phyloP scores from a whole-genome alignment of 2,329 filamentous ascomycete species.

The Hypoxylon sp. region DNA sequence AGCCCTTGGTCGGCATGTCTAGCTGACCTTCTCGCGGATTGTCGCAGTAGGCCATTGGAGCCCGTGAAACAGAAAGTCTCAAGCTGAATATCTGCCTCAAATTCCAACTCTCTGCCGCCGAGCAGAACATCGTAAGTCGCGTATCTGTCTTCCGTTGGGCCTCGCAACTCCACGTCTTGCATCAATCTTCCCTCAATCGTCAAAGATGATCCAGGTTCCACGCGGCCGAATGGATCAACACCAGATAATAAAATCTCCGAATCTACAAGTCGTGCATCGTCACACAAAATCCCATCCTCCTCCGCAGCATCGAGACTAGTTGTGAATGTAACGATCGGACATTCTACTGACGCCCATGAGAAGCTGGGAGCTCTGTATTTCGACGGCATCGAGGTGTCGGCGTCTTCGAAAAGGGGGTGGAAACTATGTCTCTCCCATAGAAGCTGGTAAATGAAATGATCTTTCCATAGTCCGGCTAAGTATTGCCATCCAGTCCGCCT shows the following conservation, averaged over 20 bases:
- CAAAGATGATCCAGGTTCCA: constrained; percentile 14
- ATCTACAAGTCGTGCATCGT: constrained; percentile 15
- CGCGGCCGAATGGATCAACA: constrained; percentile 20
- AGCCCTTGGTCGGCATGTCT: constrained; percentile 1
- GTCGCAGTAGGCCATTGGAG: constrained; percentile 1
- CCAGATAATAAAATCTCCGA: constrained; percentile 9
- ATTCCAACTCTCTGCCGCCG: neutral
- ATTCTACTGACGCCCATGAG: constrained; percentile 27
- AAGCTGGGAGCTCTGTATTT: constrained; percentile 20
- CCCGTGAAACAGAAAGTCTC: constrained; percentile 19
- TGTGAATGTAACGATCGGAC: constrained; percentile 6
- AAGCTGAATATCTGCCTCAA: constrained; percentile 14
- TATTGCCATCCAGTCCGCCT: constrained; percentile 20
- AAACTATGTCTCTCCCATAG: constrained; percentile 10
- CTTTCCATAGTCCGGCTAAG: constrained; percentile 27
- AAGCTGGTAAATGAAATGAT: constrained; percentile 18
- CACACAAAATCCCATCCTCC: neutral
- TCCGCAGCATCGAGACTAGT: neutral
- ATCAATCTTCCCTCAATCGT: constrained; percentile 23
- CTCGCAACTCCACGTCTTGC: constrained; percentile 6
- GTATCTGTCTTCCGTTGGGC: neutral
- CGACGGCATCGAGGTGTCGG: constrained; percentile 1
- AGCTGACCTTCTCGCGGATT: constrained; percentile 21
- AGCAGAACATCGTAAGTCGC: constrained; percentile 1
- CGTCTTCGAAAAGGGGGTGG: neutral